A percentile compares a stretch with the other conserved stretches of the same genome.
Evolutionary conservation across 179 eudicot genomes (phyloP).

Genomic region (Silene noctiflora): DNA sequence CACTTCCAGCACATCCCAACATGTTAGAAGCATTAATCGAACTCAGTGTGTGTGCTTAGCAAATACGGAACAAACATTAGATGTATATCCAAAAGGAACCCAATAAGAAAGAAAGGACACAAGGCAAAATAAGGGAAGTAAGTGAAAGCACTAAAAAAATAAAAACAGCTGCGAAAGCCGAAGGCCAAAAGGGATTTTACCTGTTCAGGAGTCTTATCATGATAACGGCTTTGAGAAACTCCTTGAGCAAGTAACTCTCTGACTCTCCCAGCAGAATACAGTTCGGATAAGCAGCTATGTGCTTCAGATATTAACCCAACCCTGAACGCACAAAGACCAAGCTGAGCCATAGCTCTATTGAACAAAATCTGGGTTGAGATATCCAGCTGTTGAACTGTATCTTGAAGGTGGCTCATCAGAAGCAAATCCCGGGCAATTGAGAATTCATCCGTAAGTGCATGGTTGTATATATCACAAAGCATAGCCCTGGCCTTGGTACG

Average conservation of each 20-base stretch:
- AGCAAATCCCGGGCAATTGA: slow-evolving; percentile 70
- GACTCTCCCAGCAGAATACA: slow-evolving; percentile 87
- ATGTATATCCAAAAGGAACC: background rate
- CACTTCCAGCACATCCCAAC: too few species aligned
- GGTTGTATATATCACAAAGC: slow-evolving; percentile 93
- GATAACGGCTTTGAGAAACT: slow-evolving; percentile 81
- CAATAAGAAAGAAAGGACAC: background rate
- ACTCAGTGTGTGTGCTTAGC: too few species aligned
- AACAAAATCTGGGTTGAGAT: slow-evolving; percentile 81
- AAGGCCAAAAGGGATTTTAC: slow-evolving; percentile 27
- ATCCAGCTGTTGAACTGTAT: slow-evolving; percentile 76
- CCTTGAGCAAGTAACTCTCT: slow-evolving; percentile 92
- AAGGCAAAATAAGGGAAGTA: background rate
- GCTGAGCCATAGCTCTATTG: slow-evolving; percentile 92
- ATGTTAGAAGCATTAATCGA: too few species aligned
- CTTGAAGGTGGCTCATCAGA: slow-evolving; percentile 93
- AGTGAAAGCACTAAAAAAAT: background rate
- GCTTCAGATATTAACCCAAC: slow-evolving; percentile 65
- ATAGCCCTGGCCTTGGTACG: slow-evolving; percentile 91
- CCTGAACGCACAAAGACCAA: slow-evolving; percentile 86
- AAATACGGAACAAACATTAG: background rate
- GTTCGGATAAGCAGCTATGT: slow-evolving; percentile 78
- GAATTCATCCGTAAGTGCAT: slow-evolving; percentile 81
- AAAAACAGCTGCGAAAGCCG: background rate
- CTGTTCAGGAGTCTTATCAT: slow-evolving; percentile 94